These are phyloP conservation scores for Phytophthora brassicae DNA, from an alignment of 352 stramenopile genomes.

Conservation along the genomic window DNA sequence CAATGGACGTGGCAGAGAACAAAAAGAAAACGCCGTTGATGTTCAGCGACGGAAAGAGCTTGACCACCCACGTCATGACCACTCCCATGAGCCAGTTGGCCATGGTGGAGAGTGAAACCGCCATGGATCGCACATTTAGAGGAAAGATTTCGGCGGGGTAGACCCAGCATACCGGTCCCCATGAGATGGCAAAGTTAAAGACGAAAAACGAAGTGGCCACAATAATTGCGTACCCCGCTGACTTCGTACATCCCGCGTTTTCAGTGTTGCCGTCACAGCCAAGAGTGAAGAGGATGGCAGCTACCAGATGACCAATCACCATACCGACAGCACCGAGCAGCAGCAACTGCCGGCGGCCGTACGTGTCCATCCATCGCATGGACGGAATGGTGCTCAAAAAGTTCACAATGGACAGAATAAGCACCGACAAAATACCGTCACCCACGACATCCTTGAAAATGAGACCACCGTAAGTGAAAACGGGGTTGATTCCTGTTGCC, in stretches of 20 bases:
- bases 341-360: constrained; percentile 43
- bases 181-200: constrained; percentile 46
- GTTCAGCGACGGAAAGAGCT: constrained; percentile 52
- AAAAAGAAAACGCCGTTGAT: constrained; percentile 54
- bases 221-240: constrained; percentile 45
- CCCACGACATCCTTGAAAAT: constrained; percentile 54
- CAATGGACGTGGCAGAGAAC: constrained; percentile 45
- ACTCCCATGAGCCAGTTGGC: constrained; percentile 52
- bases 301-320: constrained; percentile 45
- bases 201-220: constrained; percentile 45
- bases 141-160: constrained; percentile 44
- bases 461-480: constrained; percentile 49
- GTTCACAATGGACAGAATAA: constrained; percentile 54
- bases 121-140: constrained; percentile 42
- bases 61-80: constrained; percentile 53
- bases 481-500: constrained; percentile 48
- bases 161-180: constrained; percentile 42
- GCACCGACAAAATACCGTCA: constrained; percentile 42
- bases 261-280: constrained; percentile 42
- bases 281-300: constrained; percentile 40
- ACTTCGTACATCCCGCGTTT: constrained; percentile 35
- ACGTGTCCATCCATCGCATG: constrained; percentile 51
- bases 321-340: constrained; percentile 45
- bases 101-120: constrained; percentile 53
- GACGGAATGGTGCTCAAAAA: constrained; percentile 50